Percentiles rank a stretch among this genome's conserved stretches.
Conservation (phyloP, 2,329 filamentous ascomycete genomes). For the Fusarium sp. region DNA sequence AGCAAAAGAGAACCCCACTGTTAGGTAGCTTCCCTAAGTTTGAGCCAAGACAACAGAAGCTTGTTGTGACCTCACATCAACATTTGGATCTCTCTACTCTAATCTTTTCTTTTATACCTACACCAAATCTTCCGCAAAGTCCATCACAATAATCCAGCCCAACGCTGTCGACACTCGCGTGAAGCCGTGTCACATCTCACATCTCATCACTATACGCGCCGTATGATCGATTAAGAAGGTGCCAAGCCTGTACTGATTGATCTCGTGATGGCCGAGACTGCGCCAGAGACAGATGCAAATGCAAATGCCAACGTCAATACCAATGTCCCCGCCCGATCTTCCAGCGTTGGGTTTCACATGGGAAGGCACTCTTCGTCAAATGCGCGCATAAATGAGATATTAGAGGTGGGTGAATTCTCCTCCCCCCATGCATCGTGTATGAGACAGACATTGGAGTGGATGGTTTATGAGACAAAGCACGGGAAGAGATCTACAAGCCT, state of each 20-base stretch:
- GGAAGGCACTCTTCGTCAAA: conserved; percentile 47
- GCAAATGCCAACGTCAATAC: not conserved
- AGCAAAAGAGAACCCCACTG: not conserved
- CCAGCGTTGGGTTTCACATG: conserved; percentile 36
- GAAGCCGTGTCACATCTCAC: not conserved
- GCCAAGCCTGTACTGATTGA: not conserved
- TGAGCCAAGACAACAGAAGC: not conserved
- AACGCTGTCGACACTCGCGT: not conserved
- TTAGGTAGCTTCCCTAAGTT: not conserved
- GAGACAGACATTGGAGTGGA: not conserved
- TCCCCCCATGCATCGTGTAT: not conserved
- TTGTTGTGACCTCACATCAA: conserved; percentile 14
- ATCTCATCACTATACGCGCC: not conserved
- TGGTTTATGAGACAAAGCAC: conserved; percentile 10
- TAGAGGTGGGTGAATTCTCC: conserved; percentile 54
- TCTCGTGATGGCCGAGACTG: conserved; percentile 17
- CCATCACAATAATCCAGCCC: not conserved
- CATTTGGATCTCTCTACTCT: not conserved
- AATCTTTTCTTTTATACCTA: not conserved
- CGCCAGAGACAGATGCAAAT: conserved; percentile 13
- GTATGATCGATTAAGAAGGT: conserved; percentile 4
- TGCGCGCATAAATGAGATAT: conserved; percentile 58
- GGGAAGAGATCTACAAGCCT: not conserved
- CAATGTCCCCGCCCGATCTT: conserved; percentile 26
- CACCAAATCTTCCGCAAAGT: not conserved